Percentiles rank a stretch among this genome's conserved stretches.
Evolutionary conservation across 371 early-diverging fungal genomes (phyloP).

Genomic region (Mortierella sp.): DNA sequence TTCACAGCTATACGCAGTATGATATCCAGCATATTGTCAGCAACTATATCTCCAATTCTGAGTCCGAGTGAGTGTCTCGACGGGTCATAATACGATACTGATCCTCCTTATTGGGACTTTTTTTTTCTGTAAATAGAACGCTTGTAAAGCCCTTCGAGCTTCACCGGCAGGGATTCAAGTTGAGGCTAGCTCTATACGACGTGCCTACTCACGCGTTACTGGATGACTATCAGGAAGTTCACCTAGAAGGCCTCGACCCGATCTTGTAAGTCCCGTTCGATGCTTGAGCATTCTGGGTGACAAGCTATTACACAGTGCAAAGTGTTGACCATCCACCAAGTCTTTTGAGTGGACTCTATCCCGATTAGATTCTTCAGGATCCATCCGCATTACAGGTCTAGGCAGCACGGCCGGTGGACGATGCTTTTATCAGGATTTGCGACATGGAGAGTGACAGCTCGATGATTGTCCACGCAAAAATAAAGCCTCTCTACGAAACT

Average conservation of each 20-base stretch:
- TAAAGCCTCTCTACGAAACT: background rate
- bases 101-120: too few species aligned
- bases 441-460: slow-evolving; percentile 82
- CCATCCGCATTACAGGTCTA: slow-evolving; percentile 57
- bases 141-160: slow-evolving; percentile 65
- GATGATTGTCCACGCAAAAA: slow-evolving; percentile 69
- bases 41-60: slow-evolving; percentile 63
- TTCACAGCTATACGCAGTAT: slow-evolving; percentile 19
- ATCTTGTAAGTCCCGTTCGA: slow-evolving; percentile 61
- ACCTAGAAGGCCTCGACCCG: slow-evolving; percentile 71
- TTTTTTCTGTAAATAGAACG: slow-evolving; percentile 62
- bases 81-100: background rate
- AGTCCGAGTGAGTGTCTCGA: slow-evolving; percentile 63
- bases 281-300: background rate
- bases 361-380: slow-evolving; percentile 59
- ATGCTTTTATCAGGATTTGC: slow-evolving; percentile 80
- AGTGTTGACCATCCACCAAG: slow-evolving; percentile 15
- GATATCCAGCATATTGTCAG: slow-evolving; percentile 62
- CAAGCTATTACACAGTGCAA: background rate
- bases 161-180: slow-evolving; percentile 60
- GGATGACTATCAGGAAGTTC: slow-evolving; percentile 78
- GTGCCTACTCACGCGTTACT: slow-evolving; percentile 66
- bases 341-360: slow-evolving; percentile 61
- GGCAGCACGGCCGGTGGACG: slow-evolving; percentile 74
- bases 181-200: slow-evolving; percentile 64